phyloP scores from a whole-genome alignment of 495 filamentous ascomycete genomes.

The Tuber aestivum region DNA sequence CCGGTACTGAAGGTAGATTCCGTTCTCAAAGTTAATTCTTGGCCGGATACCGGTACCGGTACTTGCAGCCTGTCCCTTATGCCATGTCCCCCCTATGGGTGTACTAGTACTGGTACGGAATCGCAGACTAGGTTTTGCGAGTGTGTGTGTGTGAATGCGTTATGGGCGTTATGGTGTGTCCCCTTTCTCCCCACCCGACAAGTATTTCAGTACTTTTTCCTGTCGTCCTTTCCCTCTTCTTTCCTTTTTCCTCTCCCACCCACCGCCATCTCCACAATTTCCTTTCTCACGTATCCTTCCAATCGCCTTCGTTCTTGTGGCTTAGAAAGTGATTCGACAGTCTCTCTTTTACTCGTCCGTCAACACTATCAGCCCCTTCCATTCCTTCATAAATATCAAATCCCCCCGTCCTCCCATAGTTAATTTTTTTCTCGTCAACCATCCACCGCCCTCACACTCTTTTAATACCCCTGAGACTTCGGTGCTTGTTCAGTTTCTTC shows the following conservation, averaged over 20 bases:
- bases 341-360: slow-evolving; percentile 25
- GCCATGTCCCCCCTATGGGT: neutral
- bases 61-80: neutral
- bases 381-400: slow-evolving; percentile 40
- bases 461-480: slow-evolving; percentile 14
- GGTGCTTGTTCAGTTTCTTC: slow-evolving; percentile 31
- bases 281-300: neutral
- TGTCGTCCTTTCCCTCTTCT: slow-evolving; percentile 7
- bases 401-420: slow-evolving; percentile 18
- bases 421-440: slow-evolving; percentile 23
- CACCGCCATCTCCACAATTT: neutral
- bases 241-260: slow-evolving; percentile 16
- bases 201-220: neutral
- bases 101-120: no score
- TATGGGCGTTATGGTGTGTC: slow-evolving; percentile 2
- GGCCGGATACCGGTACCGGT: neutral
- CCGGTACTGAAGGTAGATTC: neutral
- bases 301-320: neutral
- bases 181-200: neutral
- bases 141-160: neutral
- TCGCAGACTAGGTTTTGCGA: neutral
- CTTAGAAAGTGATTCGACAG: neutral
- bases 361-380: slow-evolving; percentile 17
- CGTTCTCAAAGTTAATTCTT: neutral
- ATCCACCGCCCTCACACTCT: slow-evolving; percentile 28